Conservation (phyloP, 345 rosid genomes). For the Punica granatum region DNA sequence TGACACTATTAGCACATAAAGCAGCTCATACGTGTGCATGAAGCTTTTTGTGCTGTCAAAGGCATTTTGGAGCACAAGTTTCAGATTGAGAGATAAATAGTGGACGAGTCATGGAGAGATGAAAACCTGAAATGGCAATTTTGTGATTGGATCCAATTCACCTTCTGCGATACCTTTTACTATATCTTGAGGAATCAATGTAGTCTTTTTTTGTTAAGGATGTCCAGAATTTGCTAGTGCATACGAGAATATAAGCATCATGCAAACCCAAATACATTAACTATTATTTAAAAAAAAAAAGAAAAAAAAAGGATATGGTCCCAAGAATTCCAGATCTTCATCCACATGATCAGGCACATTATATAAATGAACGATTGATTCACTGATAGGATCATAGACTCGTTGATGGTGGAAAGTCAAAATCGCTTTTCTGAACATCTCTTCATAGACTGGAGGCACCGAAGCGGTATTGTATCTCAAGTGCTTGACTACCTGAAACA, state of each 20-base stretch:
- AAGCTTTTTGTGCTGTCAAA: not conserved
- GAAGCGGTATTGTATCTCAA: constrained; percentile 63
- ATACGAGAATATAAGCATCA: constrained; percentile 8
- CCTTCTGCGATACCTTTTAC: constrained; percentile 87
- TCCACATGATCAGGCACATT: constrained; percentile 34
- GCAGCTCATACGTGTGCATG: not conserved
- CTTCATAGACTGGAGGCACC: constrained; percentile 83
- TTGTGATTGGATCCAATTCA: constrained; percentile 84
- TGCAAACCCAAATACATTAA: not conserved
- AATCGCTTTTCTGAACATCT: constrained; percentile 74
- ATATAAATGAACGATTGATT: constrained; percentile 53
- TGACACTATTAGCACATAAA: not conserved
- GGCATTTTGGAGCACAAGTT: not conserved
- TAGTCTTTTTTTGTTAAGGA: constrained; percentile 46
- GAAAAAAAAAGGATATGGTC: constrained; percentile 83
- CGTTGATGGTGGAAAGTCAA: constrained; percentile 89
- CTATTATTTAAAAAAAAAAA: too few relatives aligned
- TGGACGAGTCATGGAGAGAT: not conserved
- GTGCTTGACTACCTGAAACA: constrained; percentile 79
- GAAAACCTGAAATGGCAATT: constrained; percentile 64
- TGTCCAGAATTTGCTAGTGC: not conserved
- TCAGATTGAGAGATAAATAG: not conserved
- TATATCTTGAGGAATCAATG: constrained; percentile 57
- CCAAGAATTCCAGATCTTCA: constrained; percentile 60
- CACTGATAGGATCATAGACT: constrained; percentile 61